Conservation (phyloP, 306 rosid species). For the Prunus mira region DNA sequence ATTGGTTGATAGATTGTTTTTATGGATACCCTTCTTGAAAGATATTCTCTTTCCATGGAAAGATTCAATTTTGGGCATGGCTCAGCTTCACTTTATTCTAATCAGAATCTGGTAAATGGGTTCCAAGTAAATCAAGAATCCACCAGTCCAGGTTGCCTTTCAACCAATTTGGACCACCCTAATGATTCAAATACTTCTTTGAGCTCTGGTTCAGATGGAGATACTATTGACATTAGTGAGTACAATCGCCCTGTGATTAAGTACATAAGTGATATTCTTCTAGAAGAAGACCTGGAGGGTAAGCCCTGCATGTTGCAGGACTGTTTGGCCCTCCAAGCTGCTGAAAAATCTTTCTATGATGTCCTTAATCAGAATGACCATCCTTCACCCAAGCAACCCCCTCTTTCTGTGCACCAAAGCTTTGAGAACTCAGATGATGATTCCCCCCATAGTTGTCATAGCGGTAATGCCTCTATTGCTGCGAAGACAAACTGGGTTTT, state of each 20-base stretch:
- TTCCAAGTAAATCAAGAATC: conserved; percentile 30
- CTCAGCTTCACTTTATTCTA: conserved; percentile 1
- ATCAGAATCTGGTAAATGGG: conserved; percentile 15
- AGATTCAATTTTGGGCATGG: conserved; percentile 38
- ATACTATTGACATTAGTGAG: conserved; percentile 19
- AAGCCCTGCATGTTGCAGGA: conserved; percentile 22
- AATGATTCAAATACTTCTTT: conserved; percentile 20
- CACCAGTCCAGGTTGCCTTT: conserved; percentile 14
- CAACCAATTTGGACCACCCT: conserved; percentile 11
- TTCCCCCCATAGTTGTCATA: not conserved
- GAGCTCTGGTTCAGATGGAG: conserved; percentile 32
- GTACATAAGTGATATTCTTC: conserved; percentile 30
- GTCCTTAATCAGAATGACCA: conserved; percentile 25
- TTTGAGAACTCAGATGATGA: conserved; percentile 21
- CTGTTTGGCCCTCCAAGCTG: conserved; percentile 32
- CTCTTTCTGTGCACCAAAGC: conserved; percentile 14
- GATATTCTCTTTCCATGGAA: conserved; percentile 26
- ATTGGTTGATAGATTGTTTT: not conserved
- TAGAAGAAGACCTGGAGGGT: conserved; percentile 32
- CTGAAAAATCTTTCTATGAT: conserved; percentile 32
- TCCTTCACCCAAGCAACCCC: conserved; percentile 10
- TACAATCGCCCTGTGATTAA: conserved; percentile 29
- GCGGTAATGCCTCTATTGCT: conserved; percentile 22
- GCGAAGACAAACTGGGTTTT: conserved; percentile 22
- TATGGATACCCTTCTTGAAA: conserved; percentile 33